Evolutionary conservation across 2,329 filamentous ascomycete species (phyloP), one percentile per base, ranked within the genome.

Genomic region (Neofusicoccum ribis): DNA sequence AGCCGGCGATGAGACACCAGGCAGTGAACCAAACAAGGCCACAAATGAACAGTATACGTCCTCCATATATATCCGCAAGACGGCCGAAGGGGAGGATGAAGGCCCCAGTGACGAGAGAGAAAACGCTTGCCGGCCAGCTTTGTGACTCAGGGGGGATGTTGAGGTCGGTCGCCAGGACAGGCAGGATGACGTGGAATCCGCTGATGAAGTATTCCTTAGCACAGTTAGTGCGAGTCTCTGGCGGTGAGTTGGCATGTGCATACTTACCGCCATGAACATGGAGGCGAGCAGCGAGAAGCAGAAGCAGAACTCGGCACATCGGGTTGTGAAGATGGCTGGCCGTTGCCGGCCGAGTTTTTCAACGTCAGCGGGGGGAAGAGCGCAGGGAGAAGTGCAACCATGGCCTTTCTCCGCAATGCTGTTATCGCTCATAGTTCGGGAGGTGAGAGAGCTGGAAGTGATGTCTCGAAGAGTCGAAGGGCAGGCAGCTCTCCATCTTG

Each of bases 1-100:
- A 91, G 11, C 91, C 91, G 15, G 85, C 85, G 63, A 92, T 79
- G 62, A 93, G 77, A 9, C 86, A 88, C 86, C 90, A 93, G 43
- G 89, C 68, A 7, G 86, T 75, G 59, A 92, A 84, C 91, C 91
- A 85, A 4, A 74, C 69, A 66, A 78, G 84, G 0, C 90, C 89
- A 63, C 84, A 83, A 0, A 89, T 83, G 65, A 91, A 86, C 0
- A 93, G 82, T 1, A 89, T 70, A 78, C 88, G 74, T 78, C 87
- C 70, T 77, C 90, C 90, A 27, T 78, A 83, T 86, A 91, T 78
- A 79, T 91, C 76, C 73, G 84, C 70, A 72, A 87, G 47, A 72
- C 83, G 72, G 76, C 82, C 85, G 69, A 90, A 89, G 66, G 74
- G 75, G 9, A 79, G 66, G 2, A 78, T 70, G 49, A 78, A 75